Conservation (phyloP, 108 stramenopile species). For the Skeletonema marinoi region DNA sequence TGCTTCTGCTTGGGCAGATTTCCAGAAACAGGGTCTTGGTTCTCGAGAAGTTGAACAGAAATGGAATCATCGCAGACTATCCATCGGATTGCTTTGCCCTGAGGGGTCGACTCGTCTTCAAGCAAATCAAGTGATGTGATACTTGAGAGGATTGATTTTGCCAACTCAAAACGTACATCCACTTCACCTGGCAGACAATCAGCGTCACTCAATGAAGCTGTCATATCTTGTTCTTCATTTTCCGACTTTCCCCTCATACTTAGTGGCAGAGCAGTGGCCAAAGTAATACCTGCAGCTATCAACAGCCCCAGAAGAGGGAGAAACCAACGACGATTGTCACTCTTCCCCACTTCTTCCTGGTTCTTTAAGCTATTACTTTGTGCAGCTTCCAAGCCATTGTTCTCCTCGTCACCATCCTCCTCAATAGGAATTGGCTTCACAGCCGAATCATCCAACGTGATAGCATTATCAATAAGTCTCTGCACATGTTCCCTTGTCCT, state of each 20-base stretch:
- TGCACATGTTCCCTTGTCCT: no score
- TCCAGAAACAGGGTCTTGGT: background rate
- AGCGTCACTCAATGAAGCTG: background rate
- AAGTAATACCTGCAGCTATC: background rate
- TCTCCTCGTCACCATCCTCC: no score
- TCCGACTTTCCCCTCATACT: background rate
- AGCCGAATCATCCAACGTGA: no score
- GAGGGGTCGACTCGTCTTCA: background rate
- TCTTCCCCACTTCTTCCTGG: background rate
- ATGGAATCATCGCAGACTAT: slow-evolving; percentile 7
- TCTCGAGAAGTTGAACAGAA: background rate
- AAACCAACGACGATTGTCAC: background rate
- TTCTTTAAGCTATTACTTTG: background rate
- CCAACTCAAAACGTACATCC: background rate
- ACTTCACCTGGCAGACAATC: no score
- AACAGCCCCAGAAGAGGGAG: background rate
- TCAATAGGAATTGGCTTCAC: no score
- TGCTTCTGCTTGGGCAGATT: background rate
- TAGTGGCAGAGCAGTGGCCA: no score
- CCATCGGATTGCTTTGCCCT: slow-evolving; percentile 9
- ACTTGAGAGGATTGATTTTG: background rate
- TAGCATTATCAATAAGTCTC: no score
- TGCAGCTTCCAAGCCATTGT: background rate
- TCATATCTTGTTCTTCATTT: background rate
- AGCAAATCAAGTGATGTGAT: background rate